Evolutionary conservation across 192 early-diverging fungal genomes (phyloP).

Genomic region (Powellomyces hirtus): DNA sequence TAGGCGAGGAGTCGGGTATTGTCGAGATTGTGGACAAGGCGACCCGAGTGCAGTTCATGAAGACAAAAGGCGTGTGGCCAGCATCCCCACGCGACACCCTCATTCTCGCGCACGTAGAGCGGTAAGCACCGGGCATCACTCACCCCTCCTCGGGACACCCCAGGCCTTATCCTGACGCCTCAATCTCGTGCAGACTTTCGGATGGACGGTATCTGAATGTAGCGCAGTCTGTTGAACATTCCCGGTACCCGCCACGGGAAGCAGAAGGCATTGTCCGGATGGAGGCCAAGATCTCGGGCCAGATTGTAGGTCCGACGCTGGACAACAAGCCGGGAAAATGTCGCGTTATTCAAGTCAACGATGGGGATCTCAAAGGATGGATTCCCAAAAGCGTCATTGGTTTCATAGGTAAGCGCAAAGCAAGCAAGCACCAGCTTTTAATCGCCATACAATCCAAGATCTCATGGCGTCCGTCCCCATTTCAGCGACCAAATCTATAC

Average conservation of each 20-base stretch:
- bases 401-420: constrained; percentile 28
- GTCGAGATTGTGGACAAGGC: constrained; percentile 26
- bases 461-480: not conserved
- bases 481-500: constrained; percentile 16
- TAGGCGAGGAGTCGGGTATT: constrained; percentile 32
- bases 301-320: constrained; percentile 28
- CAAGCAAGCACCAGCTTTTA: no score
- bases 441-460: no score
- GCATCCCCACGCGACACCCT: constrained; percentile 42
- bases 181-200: not conserved
- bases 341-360: constrained; percentile 40
- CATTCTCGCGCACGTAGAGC: constrained; percentile 30
- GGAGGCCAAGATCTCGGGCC: constrained; percentile 43
- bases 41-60: constrained; percentile 40
- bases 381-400: constrained; percentile 41
- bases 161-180: not conserved
- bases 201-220: constrained; percentile 45
- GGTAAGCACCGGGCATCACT: not conserved
- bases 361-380: constrained; percentile 48
- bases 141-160: no score
- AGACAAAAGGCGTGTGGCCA: constrained; percentile 45
- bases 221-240: constrained; percentile 33
- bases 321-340: constrained; percentile 19
- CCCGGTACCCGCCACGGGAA: constrained; percentile 27
- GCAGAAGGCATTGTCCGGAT: constrained; percentile 38